These are phyloP conservation scores for Mimosa bimucronata DNA, from an alignment of 306 rosid species.

Conservation along the genomic window DNA sequence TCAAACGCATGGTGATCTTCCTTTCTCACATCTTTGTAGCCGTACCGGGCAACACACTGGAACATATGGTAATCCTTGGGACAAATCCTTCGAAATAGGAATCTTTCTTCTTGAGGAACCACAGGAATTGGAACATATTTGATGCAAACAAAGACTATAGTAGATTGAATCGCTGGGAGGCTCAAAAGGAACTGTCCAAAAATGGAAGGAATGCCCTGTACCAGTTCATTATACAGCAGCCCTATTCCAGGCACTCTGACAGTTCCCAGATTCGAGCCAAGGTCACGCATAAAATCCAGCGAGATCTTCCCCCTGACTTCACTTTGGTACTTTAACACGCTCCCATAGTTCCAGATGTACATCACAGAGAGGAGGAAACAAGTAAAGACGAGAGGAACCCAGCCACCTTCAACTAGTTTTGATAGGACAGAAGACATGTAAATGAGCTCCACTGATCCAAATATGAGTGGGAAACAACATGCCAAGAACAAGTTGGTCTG, in stretches of 20 bases:
- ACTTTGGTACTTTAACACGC: constrained; percentile 68
- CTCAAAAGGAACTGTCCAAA: constrained; percentile 22
- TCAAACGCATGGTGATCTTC: constrained; percentile 95
- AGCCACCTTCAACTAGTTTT: constrained; percentile 79
- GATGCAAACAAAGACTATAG: constrained; percentile 85
- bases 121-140: constrained; percentile 91
- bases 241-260: constrained; percentile 96
- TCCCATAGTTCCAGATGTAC: constrained; percentile 84
- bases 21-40: constrained; percentile 88
- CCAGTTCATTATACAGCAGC: constrained; percentile 53
- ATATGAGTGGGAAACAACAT: constrained; percentile 68
- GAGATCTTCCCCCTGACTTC: constrained; percentile 74
- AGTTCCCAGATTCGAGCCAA: constrained; percentile 84
- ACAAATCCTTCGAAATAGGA: constrained; percentile 88
- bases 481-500: constrained; percentile 71
- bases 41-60: constrained; percentile 91
- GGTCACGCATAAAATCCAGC: constrained; percentile 64
- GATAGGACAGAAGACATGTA: constrained; percentile 88
- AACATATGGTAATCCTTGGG: constrained; percentile 94
- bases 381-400: constrained; percentile 83
- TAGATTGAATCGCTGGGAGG: constrained; percentile 46
- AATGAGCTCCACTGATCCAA: constrained; percentile 85
- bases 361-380: constrained; percentile 61
- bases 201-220: constrained; percentile 27
- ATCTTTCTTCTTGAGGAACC: constrained; percentile 96